A percentile compares a stretch with the other conserved stretches of the same genome.
phyloP scores from a whole-genome alignment of 495 filamentous ascomycete genomes.

The Trichoderma gamsii region DNA sequence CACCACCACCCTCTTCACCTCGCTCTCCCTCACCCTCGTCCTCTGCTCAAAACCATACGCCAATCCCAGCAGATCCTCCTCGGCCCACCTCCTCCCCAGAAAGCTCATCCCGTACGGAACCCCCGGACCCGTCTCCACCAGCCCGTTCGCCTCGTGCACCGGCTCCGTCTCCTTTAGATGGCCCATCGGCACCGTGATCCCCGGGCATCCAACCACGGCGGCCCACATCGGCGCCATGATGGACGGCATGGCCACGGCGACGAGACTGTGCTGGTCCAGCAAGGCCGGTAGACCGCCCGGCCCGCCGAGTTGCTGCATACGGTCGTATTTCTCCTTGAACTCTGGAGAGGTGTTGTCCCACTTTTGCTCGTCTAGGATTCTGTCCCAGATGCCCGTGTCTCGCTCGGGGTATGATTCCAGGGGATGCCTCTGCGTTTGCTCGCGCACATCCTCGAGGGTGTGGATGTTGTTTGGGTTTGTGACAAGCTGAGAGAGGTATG shows the following conservation, averaged over 20 bases:
- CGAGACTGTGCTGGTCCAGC: conserved; percentile 31
- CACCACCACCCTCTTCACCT: conserved; percentile 41
- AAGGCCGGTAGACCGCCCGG: conserved; percentile 31
- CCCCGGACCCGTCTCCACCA: conserved; percentile 24
- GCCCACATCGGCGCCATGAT: conserved; percentile 24
- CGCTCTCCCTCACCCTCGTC: conserved; percentile 38
- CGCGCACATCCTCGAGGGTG: conserved; percentile 26
- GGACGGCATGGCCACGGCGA: conserved; percentile 37
- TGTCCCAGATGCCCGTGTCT: conserved; percentile 33
- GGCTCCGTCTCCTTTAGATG: conserved; percentile 24
- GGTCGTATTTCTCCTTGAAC: conserved; percentile 40
- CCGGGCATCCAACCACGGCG: conserved; percentile 31
- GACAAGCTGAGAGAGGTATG: conserved; percentile 40
- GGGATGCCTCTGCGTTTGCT: conserved; percentile 27
- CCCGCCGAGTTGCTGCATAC: conserved; percentile 28
- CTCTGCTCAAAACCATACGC: conserved; percentile 61
- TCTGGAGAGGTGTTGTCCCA: conserved; percentile 36
- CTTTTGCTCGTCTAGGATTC: conserved; percentile 26
- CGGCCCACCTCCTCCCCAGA: conserved; percentile 47
- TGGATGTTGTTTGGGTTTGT: conserved; percentile 40
- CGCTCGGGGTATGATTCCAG: conserved; percentile 32
- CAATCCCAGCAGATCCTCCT: conserved; percentile 49
- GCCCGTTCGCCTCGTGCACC: conserved; percentile 11
- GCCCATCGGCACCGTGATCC: conserved; percentile 40
- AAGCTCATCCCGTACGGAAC: conserved; percentile 53